phyloP scores from a whole-genome alignment of 495 filamentous ascomycete genomes.

The Saxophila tyrrhenica region DNA sequence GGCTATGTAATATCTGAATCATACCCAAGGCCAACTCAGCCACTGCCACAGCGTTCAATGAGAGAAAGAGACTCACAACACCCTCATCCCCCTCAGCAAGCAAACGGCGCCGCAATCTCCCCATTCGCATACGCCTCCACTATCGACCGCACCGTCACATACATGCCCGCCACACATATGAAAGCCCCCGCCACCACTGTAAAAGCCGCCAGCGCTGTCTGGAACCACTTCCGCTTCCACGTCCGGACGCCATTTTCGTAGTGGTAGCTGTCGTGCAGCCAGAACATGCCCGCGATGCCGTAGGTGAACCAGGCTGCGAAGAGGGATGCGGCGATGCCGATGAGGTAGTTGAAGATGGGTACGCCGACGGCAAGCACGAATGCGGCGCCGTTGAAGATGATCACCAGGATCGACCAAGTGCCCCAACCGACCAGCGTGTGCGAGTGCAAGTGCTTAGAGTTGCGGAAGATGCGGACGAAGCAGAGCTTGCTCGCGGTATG shows the following conservation, averaged over 20 bases:
- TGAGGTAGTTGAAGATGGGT: slow-evolving; percentile 44
- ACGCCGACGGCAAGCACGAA: slow-evolving; percentile 43
- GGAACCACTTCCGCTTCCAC: slow-evolving; percentile 23
- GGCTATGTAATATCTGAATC: too few relatives aligned
- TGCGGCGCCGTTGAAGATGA: slow-evolving; percentile 34
- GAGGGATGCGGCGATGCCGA: slow-evolving; percentile 36
- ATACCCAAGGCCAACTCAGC: too few relatives aligned
- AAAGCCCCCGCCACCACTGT: slow-evolving; percentile 25
- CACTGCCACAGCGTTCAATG: too few relatives aligned
- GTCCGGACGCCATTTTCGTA: slow-evolving; percentile 23
- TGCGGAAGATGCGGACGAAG: slow-evolving; percentile 38
- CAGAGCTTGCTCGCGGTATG: slow-evolving; percentile 43
- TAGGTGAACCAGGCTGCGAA: slow-evolving; percentile 32
- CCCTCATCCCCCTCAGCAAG: slow-evolving; percentile 6
- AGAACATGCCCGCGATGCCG: slow-evolving; percentile 25
- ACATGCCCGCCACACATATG: slow-evolving; percentile 27
- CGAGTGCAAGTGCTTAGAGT: slow-evolving; percentile 37
- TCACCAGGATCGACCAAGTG: slow-evolving; percentile 37
- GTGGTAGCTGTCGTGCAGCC: slow-evolving; percentile 26
- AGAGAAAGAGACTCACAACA: too few relatives aligned
- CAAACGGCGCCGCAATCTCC: slow-evolving; percentile 21
- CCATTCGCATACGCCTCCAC: slow-evolving; percentile 24
- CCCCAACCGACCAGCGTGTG: slow-evolving; percentile 41
- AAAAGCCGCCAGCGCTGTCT: slow-evolving; percentile 15
- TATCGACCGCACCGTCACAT: slow-evolving; percentile 25